Evolutionary conservation across 73 alveolate species (phyloP).

Genomic region (Halteria grandinella): DNA sequence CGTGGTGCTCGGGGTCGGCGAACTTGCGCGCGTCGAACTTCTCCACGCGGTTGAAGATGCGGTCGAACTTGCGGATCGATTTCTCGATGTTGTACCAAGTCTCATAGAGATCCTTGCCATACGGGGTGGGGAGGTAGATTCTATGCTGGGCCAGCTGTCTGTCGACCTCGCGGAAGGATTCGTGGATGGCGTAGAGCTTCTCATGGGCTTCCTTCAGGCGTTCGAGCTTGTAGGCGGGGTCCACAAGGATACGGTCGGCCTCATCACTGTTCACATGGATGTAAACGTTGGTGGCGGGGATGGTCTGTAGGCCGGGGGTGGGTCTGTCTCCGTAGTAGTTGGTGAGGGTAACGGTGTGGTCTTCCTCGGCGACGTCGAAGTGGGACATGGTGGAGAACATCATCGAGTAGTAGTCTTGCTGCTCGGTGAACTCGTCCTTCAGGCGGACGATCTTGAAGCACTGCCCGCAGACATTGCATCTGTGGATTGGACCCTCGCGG

Average conservation of each 20-base stretch:
- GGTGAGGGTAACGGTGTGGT: slow-evolving; percentile 36
- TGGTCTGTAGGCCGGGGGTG: slow-evolving; percentile 45
- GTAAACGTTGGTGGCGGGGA: slow-evolving; percentile 69
- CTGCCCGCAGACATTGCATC: slow-evolving; percentile 91
- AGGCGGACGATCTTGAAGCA: slow-evolving; percentile 88
- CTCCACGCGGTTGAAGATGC: slow-evolving; percentile 77
- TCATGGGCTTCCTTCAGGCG: slow-evolving; percentile 81
- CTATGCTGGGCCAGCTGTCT: slow-evolving; percentile 32
- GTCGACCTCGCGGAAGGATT: slow-evolving; percentile 68
- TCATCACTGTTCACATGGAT: slow-evolving; percentile 84
- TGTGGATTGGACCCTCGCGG: slow-evolving; percentile 90
- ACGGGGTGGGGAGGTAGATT: slow-evolving; percentile 53
- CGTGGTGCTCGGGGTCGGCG: slow-evolving; percentile 85
- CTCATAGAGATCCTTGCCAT: slow-evolving; percentile 68
- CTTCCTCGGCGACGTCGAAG: slow-evolving; percentile 84
- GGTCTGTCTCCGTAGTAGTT: slow-evolving; percentile 67
- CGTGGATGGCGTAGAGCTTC: slow-evolving; percentile 66
- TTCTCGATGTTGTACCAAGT: slow-evolving; percentile 80
- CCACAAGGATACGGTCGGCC: slow-evolving; percentile 85
- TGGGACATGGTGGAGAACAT: slow-evolving; percentile 77
- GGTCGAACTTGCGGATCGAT: slow-evolving; percentile 76
- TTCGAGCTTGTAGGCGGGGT: slow-evolving; percentile 88
- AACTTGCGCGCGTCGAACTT: slow-evolving; percentile 78
- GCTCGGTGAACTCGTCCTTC: slow-evolving; percentile 80
- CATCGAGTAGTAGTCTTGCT: slow-evolving; percentile 80